Evolutionary conservation across 495 filamentous ascomycete species (phyloP).

Genomic region (Zalerion maritima): DNA sequence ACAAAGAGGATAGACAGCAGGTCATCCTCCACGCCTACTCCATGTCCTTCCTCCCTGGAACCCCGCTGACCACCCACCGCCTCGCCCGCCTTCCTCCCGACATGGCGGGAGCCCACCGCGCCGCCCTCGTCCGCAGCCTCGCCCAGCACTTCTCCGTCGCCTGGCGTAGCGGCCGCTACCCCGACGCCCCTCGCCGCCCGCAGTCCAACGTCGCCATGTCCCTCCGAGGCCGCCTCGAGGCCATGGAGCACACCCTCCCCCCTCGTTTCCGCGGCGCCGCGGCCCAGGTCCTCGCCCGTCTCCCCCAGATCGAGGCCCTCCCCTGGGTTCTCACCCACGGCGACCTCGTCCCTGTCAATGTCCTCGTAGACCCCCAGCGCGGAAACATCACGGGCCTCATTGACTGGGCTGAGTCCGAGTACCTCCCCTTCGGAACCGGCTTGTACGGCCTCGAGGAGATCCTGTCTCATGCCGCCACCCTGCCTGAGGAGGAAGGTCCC

Average conservation of each 20-base stretch:
- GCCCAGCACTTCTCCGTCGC: slow-evolving; percentile 23
- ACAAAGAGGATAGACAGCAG: neutral
- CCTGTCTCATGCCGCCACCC: slow-evolving; percentile 14
- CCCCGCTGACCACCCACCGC: slow-evolving; percentile 21
- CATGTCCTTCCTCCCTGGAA: slow-evolving; percentile 27
- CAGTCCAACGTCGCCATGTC: slow-evolving; percentile 20
- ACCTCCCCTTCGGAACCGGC: slow-evolving; percentile 38
- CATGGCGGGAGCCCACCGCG: slow-evolving; percentile 8
- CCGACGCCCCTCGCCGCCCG: neutral
- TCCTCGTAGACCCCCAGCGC: slow-evolving; percentile 28
- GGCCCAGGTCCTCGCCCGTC: slow-evolving; percentile 11
- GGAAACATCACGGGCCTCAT: slow-evolving; percentile 32
- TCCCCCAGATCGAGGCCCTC: slow-evolving; percentile 24
- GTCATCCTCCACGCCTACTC: slow-evolving; percentile 21
- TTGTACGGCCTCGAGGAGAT: slow-evolving; percentile 42
- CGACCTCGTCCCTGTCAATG: slow-evolving; percentile 38
- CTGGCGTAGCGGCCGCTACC: slow-evolving; percentile 15
- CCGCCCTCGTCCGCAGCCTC: slow-evolving; percentile 27
- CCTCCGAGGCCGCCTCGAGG: slow-evolving; percentile 21
- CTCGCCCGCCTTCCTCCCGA: slow-evolving; percentile 4
- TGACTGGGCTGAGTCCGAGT: slow-evolving; percentile 48
- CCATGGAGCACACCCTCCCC: slow-evolving; percentile 23
- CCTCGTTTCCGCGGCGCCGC: slow-evolving; percentile 18
- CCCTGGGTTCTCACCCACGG: slow-evolving; percentile 43
- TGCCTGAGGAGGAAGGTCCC: too few relatives aligned